Percentiles rank a stretch among this genome's conserved stretches.
Evolutionary conservation across 1,284 basidiomycete genomes (phyloP).

Genomic region (Schizophyllum amplum): DNA sequence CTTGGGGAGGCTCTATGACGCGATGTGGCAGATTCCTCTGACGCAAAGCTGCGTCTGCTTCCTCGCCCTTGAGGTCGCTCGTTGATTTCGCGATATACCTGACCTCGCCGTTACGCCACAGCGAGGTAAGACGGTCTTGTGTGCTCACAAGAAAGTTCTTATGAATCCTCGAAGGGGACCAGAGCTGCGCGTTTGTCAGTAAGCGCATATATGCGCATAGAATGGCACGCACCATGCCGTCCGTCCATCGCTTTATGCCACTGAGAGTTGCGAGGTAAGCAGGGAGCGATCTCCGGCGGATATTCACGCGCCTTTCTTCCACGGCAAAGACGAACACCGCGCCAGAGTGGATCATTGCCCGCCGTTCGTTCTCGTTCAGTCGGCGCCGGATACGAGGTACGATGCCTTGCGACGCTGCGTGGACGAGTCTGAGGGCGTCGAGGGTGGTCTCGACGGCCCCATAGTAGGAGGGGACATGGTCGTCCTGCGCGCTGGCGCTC

Average conservation of each 20-base stretch:
- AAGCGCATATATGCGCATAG: conserved; percentile 8
- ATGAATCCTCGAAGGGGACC: conserved; percentile 77
- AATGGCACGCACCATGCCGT: conserved; percentile 18
- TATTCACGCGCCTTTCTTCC: conserved; percentile 39
- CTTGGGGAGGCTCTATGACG: conserved; percentile 23
- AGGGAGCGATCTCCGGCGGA: not conserved
- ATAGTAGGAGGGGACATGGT: conserved; percentile 50
- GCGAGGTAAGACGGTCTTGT: conserved; percentile 2
- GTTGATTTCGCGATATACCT: conserved; percentile 72
- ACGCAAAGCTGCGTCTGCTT: not conserved
- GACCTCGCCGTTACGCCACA: conserved; percentile 4
- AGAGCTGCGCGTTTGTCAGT: conserved; percentile 27
- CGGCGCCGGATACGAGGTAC: conserved; percentile 72
- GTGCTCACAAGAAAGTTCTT: conserved; percentile 68
- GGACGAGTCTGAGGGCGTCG: conserved; percentile 71
- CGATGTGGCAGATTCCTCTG: not conserved
- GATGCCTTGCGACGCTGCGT: conserved; percentile 65
- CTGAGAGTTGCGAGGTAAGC: conserved; percentile 16
- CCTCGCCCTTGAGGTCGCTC: conserved; percentile 49
- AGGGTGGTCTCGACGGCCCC: conserved; percentile 71
- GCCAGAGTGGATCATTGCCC: conserved; percentile 70
- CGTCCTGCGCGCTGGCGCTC: conserved; percentile 8
- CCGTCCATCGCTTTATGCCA: conserved; percentile 79
- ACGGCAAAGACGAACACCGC: conserved; percentile 75
- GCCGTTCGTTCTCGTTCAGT: conserved; percentile 67